Evolutionary conservation across 768 basidiomycete species (phyloP), one percentile per base, ranked within the genome.

Genomic region (Tylopilus vinaceipallidus): DNA sequence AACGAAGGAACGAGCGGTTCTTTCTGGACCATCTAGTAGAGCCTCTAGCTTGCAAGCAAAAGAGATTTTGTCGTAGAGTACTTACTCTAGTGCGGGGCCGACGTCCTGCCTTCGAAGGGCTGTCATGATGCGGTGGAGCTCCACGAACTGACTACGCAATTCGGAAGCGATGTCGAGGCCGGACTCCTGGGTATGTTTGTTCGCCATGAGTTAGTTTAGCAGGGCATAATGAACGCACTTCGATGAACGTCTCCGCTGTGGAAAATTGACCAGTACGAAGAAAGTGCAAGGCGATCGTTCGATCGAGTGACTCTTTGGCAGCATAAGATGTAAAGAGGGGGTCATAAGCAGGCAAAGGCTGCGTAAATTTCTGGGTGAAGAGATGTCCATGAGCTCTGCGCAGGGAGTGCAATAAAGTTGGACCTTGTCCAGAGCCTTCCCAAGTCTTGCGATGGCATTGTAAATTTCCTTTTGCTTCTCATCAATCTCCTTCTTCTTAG

Each of bases 401-500:
- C 17, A n/a, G 38, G 35, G 12, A 23, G 22, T 24, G 33, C 12
- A 35, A 56, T 22, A 8, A 23, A 40, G 22, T 51, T 76, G 36
- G 48, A 90, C 95, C 86, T 97, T 98, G 63, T 98, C 95, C 64
- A 98, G 68, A 0, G 83, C 78, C 70, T 94, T 98, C 24, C 91
- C 91, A 32, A 95, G 75, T 56, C 82, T 81, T 23, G 83, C 80
- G 9, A 97, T 69, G 3, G 84, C 82, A 17, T 77, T 80, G 59
- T 95, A 91, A 29, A 92, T 77, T 57, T 94, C 93, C 67, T 95
- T 98, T 74, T 94, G 85, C 3, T 85, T 78, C 30, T 94, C 90
- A 49, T 91, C 90, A 1, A 93, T 75, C 50, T 91, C 90, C 65
- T 85, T 92, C 83, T 89, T 93, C 68, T 71, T 81, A 0, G 73